phyloP scores from a whole-genome alignment of 345 rosid species.

The Euphorbia lathyris region DNA sequence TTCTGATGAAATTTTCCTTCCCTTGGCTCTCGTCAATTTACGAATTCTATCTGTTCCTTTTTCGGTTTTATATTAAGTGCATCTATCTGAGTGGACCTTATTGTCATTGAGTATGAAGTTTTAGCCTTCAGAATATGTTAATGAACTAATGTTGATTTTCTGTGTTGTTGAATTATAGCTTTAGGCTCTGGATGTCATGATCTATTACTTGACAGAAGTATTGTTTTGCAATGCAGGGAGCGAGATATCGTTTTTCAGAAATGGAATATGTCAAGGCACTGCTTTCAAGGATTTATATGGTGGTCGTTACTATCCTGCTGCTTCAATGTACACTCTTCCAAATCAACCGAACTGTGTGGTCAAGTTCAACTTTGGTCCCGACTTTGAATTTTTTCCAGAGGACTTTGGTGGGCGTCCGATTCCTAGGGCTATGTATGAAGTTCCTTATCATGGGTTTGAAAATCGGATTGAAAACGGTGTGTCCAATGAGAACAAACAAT shows the following conservation, averaged over 20 bases:
- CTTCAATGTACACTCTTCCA: constrained; percentile 97
- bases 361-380: constrained; percentile 91
- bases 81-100: neutral
- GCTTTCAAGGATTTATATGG: constrained; percentile 82
- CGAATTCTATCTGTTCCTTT: neutral
- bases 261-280: constrained; percentile 85
- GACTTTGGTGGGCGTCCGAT: constrained; percentile 65
- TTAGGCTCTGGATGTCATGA: neutral
- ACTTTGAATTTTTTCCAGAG: constrained; percentile 63
- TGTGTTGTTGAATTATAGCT: neutral
- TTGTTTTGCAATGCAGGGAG: constrained; percentile 53
- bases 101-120: neutral
- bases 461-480: constrained; percentile 56
- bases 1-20: neutral
- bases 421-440: constrained; percentile 76
- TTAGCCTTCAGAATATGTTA: neutral
- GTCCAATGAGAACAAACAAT: constrained; percentile 56
- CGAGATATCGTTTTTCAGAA: constrained; percentile 90
- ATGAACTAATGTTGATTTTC: neutral
- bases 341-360: constrained; percentile 80
- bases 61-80: neutral
- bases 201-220: neutral
- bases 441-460: constrained; percentile 69
- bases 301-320: constrained; percentile 94
- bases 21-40: neutral